Base-by-base conservation (phyloP, 441 rosid species). In the Codiaeum variegatum region DNA sequence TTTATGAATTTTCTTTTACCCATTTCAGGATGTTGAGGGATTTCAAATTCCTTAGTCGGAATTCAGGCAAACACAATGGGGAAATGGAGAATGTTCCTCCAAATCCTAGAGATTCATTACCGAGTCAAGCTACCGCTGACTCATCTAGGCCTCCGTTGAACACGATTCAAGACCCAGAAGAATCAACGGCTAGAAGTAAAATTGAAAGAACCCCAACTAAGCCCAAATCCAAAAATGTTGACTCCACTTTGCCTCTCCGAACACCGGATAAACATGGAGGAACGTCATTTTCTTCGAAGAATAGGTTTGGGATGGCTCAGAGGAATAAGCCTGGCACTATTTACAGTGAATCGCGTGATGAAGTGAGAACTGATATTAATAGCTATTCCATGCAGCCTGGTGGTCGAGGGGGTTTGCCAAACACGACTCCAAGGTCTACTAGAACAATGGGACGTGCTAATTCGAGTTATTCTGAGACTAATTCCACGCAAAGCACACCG, bases 401-500 rank as follows among this genome's bases (percentile, higher is more conserved):
- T 51, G 38, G 59, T 72, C 58, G 80, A 62, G 85, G 80, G 40
- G 89, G 83, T 75, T 71, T 77, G 58, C 75, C 77, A 11, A 87
- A 51, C 74, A 77, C 78, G 79, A 91, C 97, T 70, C 99, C 99
- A 4, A 81, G 82, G 79, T 80, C 86, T 4, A 76, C 78, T 29
- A 88, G 87, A 84, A 85, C 81, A 1, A 72, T 73, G 15, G 91
- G 93, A 71, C 90, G 89, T 78, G 87, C 86, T 42, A 60, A 36
- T 80, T 78, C 91, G 15, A 63, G 80, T 69, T 81, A 83, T 69
- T 86, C 94, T 0, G 96, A 96, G 85, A 76, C 84, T 44, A 84
- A 73, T 88, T 96, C 99, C 6, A 86, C 92, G 3, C 99, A 93
- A 47, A 90, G 89, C 56, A 96, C 99, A 18, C 99, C 99, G 0